phyloP scores from a whole-genome alignment of 2,329 filamentous ascomycete genomes.

The Paraphaeosphaeria sporulosa region DNA sequence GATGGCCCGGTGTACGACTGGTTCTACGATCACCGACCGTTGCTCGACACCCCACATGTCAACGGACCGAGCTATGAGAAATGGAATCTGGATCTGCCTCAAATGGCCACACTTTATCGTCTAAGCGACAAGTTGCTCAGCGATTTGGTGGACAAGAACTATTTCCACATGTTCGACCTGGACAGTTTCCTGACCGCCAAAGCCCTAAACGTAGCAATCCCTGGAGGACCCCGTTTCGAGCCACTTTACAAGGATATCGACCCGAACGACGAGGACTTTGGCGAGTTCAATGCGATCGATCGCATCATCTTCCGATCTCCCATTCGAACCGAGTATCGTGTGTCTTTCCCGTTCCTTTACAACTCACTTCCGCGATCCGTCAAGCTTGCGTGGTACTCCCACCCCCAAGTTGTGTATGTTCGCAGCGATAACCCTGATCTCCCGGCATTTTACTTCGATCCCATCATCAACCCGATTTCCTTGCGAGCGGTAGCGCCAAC shows the following conservation, averaged over 20 bases:
- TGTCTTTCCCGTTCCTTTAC: slow-evolving; percentile 93
- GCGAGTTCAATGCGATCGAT: slow-evolving; percentile 99
- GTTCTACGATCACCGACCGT: slow-evolving; percentile 94
- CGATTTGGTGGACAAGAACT: slow-evolving; percentile 94
- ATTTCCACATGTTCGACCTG: slow-evolving; percentile 96
- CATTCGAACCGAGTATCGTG: slow-evolving; percentile 93
- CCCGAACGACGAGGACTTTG: slow-evolving; percentile 98
- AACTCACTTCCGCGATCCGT: slow-evolving; percentile 96
- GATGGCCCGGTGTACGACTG: slow-evolving; percentile 92
- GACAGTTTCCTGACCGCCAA: slow-evolving; percentile 96
- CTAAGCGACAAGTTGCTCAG: slow-evolving; percentile 89
- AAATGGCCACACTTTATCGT: slow-evolving; percentile 95
- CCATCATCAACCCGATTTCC: slow-evolving; percentile 97
- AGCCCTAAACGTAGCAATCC: slow-evolving; percentile 94
- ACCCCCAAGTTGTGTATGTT: slow-evolving; percentile 92
- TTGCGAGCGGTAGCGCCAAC: slow-evolving; percentile 92
- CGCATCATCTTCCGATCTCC: slow-evolving; percentile 97
- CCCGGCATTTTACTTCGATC: slow-evolving; percentile 97
- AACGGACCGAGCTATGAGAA: slow-evolving; percentile 96
- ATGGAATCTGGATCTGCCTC: slow-evolving; percentile 91
- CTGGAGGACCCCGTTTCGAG: slow-evolving; percentile 96
- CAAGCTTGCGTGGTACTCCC: slow-evolving; percentile 89
- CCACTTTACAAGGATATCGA: slow-evolving; percentile 98
- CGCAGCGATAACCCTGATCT: slow-evolving; percentile 80
- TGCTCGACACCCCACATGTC: slow-evolving; percentile 90